These are phyloP conservation scores for Chrysanthemum seticuspe DNA, from an alignment of 129 eudicot species.

Conservation along the genomic window DNA sequence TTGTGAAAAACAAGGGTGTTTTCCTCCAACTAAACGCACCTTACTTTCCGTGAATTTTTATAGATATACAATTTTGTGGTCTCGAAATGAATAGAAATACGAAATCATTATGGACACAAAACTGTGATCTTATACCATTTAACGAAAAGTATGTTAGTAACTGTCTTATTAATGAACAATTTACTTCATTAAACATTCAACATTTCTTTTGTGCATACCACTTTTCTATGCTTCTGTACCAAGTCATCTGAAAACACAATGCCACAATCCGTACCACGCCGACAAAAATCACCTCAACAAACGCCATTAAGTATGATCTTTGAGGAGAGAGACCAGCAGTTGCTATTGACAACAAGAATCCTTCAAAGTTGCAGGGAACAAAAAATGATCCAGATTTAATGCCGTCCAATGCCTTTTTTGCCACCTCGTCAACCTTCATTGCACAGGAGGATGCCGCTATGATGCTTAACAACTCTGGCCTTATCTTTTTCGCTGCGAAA, in stretches of 20 bases:
- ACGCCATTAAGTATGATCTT: conserved; percentile 76
- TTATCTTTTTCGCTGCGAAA: conserved; percentile 61
- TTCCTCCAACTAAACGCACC: too few species aligned
- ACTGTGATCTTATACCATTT: too few species aligned
- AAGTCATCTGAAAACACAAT: conserved; percentile 69
- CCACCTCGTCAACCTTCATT: conserved; percentile 84
- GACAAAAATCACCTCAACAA: conserved; percentile 56
- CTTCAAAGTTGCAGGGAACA: conserved; percentile 77
- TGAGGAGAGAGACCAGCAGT: conserved; percentile 85
- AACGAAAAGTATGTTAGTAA: too few species aligned
- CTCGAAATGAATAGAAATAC: too few species aligned
- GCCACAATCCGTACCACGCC: conserved; percentile 59
- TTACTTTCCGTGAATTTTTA: too few species aligned
- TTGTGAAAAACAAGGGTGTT: too few species aligned
- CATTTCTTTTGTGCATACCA: conserved; percentile 47
- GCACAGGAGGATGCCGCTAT: conserved; percentile 74
- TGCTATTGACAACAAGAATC: conserved; percentile 52
- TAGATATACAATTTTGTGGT: background rate
- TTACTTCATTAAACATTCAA: conserved; percentile 18
- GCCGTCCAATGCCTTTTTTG: conserved; percentile 64
- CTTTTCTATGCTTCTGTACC: conserved; percentile 68
- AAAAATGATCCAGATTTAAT: conserved; percentile 60
- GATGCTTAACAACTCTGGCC: conserved; percentile 61
- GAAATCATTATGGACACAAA: too few species aligned
- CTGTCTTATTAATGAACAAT: background rate